Conservation (phyloP, 345 rosid species). For the Diplotaxis tenuifolia region DNA sequence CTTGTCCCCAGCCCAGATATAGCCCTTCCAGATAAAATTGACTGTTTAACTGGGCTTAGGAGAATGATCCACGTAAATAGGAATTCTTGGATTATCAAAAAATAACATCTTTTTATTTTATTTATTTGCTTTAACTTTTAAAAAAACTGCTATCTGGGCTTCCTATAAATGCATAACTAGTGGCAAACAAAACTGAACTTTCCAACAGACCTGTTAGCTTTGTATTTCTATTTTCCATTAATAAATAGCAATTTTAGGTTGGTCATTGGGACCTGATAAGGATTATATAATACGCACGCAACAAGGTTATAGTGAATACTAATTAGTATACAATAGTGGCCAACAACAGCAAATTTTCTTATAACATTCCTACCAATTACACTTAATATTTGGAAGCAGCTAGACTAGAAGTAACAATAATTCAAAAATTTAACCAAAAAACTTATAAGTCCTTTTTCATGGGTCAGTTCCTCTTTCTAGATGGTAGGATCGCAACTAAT, state of each 20-base stretch:
- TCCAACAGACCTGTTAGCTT: constrained; percentile 2
- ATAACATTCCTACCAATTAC: neutral
- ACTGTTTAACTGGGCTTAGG: too few relatives aligned
- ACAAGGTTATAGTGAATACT: neutral
- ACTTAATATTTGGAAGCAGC: too few relatives aligned
- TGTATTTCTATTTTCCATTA: neutral
- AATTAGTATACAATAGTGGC: neutral
- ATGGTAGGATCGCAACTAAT: neutral
- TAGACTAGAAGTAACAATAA: too few relatives aligned
- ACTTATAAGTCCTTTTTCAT: neutral
- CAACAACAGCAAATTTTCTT: neutral
- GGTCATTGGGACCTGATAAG: neutral
- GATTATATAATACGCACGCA: neutral
- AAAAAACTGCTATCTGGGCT: neutral
- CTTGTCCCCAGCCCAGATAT: too few relatives aligned
- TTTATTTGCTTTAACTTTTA: neutral
- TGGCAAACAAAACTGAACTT: constrained; percentile 18
- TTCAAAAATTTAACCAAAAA: too few relatives aligned
- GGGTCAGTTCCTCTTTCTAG: neutral
- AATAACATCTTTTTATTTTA: neutral
- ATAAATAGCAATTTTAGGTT: neutral
- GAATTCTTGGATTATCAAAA: too few relatives aligned
- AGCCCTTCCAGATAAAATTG: too few relatives aligned
- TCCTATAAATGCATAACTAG: neutral
- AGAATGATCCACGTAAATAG: too few relatives aligned